These are phyloP conservation scores for Yamadazyma ubonensis DNA, from an alignment of 805 yeast genomes.

Conservation along the genomic window DNA sequence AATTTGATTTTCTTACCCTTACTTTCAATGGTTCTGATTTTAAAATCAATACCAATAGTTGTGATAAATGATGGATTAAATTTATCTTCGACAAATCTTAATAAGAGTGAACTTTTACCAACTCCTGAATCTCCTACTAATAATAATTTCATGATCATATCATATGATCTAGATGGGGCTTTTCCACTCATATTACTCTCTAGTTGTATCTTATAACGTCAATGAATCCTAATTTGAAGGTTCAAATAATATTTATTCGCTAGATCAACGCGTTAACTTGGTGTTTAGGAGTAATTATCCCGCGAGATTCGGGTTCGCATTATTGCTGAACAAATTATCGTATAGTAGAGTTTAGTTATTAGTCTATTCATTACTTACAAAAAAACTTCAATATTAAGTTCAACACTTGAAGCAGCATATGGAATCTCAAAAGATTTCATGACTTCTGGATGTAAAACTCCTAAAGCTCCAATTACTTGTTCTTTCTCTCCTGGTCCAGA, in stretches of 20 bases:
- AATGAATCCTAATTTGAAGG: no score
- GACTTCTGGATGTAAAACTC: constrained; percentile 96
- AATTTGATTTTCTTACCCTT: constrained; percentile 91
- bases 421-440: constrained; percentile 84
- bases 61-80: constrained; percentile 96
- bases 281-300: constrained; percentile 2
- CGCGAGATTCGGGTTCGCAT: constrained; percentile 7
- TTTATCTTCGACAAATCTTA: constrained; percentile 93
- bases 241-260: no score
- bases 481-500: constrained; percentile 55
- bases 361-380: constrained; percentile 39
- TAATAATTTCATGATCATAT: constrained; percentile 86
- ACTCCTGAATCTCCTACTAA: constrained; percentile 92
- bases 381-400: constrained; percentile 85
- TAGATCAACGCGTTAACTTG: constrained; percentile 3
- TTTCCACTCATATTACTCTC: constrained; percentile 50
- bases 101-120: constrained; percentile 84
- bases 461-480: constrained; percentile 73
- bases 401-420: constrained; percentile 88
- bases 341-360: no score
- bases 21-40: constrained; percentile 91
- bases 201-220: no score
- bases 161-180: constrained; percentile 73
- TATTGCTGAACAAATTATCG: background rate
- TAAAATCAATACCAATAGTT: constrained; percentile 97